These are phyloP conservation scores for Rhodosporidiobolus sp. DNA, from an alignment of 768 basidiomycete species.

Conservation along the genomic window DNA sequence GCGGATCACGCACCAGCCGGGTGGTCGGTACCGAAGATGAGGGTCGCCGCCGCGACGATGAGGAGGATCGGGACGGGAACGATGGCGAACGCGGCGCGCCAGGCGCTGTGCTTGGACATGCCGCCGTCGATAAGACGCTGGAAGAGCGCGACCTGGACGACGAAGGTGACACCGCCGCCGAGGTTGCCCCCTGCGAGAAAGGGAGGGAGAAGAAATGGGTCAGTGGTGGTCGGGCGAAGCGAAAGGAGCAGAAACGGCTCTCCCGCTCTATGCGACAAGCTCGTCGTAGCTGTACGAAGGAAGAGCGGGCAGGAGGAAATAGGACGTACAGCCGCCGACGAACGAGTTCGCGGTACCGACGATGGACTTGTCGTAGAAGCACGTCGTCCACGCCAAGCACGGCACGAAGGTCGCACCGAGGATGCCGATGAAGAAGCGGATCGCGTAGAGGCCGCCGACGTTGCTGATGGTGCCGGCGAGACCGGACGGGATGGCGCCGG, in stretches of 20 bases:
- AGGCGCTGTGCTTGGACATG: conserved; percentile 52
- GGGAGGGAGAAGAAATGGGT: not conserved
- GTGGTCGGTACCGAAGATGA: conserved; percentile 58
- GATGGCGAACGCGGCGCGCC: conserved; percentile 59
- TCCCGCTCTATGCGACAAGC: too few relatives aligned
- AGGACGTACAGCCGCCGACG: conserved; percentile 54
- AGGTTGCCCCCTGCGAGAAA: conserved; percentile 8
- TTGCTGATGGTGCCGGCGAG: conserved; percentile 57
- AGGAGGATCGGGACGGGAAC: conserved; percentile 61
- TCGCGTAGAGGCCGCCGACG: conserved; percentile 51
- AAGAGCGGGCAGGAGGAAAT: too few relatives aligned
- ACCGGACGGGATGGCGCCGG: conserved; percentile 62
- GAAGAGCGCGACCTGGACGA: conserved; percentile 56
- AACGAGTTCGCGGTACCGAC: conserved; percentile 58
- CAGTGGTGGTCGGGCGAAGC: not conserved
- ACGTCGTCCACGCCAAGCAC: conserved; percentile 52
- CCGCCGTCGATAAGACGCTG: conserved; percentile 48
- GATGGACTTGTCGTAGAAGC: conserved; percentile 59
- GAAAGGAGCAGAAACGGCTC: too few relatives aligned
- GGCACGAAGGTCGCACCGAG: conserved; percentile 63
- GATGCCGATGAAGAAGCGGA: conserved; percentile 58
- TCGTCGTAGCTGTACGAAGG: too few relatives aligned
- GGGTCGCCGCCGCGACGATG: conserved; percentile 50
- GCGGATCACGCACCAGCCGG: conserved; percentile 50
- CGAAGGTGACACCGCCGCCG: conserved; percentile 53